phyloP scores from a whole-genome alignment of 768 basidiomycete genomes.

The Lentinula edodes region DNA sequence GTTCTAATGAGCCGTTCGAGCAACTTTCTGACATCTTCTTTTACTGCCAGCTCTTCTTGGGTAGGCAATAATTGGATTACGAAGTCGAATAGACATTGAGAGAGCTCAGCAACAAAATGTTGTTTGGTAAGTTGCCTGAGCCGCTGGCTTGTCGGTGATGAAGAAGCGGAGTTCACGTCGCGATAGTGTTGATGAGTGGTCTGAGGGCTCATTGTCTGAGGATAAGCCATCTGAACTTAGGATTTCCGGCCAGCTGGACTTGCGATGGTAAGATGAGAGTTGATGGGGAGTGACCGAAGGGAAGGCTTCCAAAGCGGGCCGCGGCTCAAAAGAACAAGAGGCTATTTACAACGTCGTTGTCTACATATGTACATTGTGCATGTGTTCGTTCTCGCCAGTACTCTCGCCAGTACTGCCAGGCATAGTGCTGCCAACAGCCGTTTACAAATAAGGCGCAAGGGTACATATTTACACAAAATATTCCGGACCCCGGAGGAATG shows the following conservation, averaged over 20 bases:
- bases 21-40: conserved; percentile 93
- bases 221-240: conserved; percentile 31
- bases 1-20: conserved; percentile 94
- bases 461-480: too few relatives aligned
- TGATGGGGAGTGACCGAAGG: conserved; percentile 2
- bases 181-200: conserved; percentile 21
- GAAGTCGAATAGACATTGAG: conserved; percentile 89
- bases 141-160: conserved; percentile 21
- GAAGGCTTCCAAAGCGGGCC: neutral
- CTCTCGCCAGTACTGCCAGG: too few relatives aligned
- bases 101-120: conserved; percentile 74
- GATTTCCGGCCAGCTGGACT: conserved; percentile 1
- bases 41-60: conserved; percentile 84
- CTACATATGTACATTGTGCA: too few relatives aligned
- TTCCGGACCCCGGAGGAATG: too few relatives aligned
- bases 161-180: conserved; percentile 14
- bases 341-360: too few relatives aligned
- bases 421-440: too few relatives aligned
- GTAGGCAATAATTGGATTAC: conserved; percentile 90
- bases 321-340: neutral
- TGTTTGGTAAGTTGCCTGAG: conserved; percentile 38
- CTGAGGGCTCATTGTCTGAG: conserved; percentile 34
- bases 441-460: too few relatives aligned
- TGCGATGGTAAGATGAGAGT: neutral
- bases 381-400: too few relatives aligned